Evolutionary conservation across 2,329 filamentous ascomycete species (phyloP), one percentile per base, ranked within the genome.

Genomic region (Capronia epimyces): DNA sequence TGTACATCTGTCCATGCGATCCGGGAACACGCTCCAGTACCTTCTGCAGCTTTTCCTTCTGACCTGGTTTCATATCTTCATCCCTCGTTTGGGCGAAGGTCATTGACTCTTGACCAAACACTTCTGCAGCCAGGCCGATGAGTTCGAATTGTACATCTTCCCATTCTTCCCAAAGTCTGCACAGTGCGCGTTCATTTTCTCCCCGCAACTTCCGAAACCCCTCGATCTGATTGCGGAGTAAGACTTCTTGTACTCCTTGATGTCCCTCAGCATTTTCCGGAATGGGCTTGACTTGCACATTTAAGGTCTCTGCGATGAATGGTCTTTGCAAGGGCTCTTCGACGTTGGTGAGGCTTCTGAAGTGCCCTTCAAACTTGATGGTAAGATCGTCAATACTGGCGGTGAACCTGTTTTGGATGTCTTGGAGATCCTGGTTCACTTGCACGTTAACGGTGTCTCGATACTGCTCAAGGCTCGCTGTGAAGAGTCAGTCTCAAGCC

Each of bases 161-260:
- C 58, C 58, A 59, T 24, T 57, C 58, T 8, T 50, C 49, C 56
- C 56, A 59, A 5, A 58, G 43, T 16, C 39, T 42, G 32, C 43
- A 41, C n/a, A 59, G 24, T 12, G 46, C 42, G 6, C 36, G 34
- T 24, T 54, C 51, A 42, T 54, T 57, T n/a, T 57, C 46, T 48
- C 51, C 18, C 27, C 46, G 21, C 22, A 55, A 20, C 20, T 49
- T 43, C 9, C 46, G 51, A 41, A 57, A 57, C 22, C 37, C 25
- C 4, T 21, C 15, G 25, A 57, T 37, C 22, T 43, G 51, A 18
- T 44, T 49, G 21, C 27, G 29, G 21, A 54, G 45, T 24, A 52
- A 15, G 25, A 53, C 46, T 50, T 57, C 51, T 27, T 47, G 39
- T n/a, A 13, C 15, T 9, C 18, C 24, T 20, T 10, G 21, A 43